phyloP scores from a whole-genome alignment of 1,139 yeast genomes.

The Debaryomyces psychrophilus region DNA sequence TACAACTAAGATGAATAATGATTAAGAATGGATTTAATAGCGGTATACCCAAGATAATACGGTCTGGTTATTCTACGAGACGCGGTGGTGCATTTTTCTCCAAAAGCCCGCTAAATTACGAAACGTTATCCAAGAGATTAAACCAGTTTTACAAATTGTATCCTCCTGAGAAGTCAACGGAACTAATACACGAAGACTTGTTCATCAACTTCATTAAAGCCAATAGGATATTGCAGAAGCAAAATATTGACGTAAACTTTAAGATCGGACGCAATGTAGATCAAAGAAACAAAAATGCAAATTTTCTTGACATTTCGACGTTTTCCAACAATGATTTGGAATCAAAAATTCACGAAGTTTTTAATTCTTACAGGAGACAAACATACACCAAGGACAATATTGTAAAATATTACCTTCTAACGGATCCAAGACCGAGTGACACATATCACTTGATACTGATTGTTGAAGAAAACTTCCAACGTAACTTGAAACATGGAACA shows the following conservation, averaged over 20 bases:
- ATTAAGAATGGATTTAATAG: slow-evolving; percentile 4
- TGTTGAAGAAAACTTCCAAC: slow-evolving; percentile 15
- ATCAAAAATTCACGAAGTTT: slow-evolving; percentile 18
- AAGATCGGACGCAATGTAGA: slow-evolving; percentile 3
- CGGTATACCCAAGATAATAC: not conserved
- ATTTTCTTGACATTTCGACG: slow-evolving; percentile 5
- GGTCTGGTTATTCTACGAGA: not conserved
- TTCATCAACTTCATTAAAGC: slow-evolving; percentile 31
- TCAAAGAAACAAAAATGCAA: not conserved
- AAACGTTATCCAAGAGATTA: slow-evolving; percentile 27
- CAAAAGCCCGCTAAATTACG: slow-evolving; percentile 31
- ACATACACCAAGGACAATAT: slow-evolving; percentile 14
- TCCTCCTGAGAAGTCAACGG: not conserved
- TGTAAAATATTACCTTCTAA: slow-evolving; percentile 24
- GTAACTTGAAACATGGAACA: slow-evolving; percentile 3
- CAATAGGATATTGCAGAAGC: slow-evolving; percentile 24
- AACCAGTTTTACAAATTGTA: slow-evolving; percentile 13
- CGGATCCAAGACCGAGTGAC: slow-evolving; percentile 27
- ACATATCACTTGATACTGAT: slow-evolving; percentile 21
- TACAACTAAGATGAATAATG: slow-evolving; percentile 7
- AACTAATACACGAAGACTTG: slow-evolving; percentile 5
- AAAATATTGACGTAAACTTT: slow-evolving; percentile 7
- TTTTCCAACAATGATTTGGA: slow-evolving; percentile 24
- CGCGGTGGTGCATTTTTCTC: slow-evolving; percentile 18
- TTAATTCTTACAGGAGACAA: slow-evolving; percentile 16